phyloP scores from a whole-genome alignment of 495 filamentous ascomycete species.

The Penicillium bovifimosum region DNA sequence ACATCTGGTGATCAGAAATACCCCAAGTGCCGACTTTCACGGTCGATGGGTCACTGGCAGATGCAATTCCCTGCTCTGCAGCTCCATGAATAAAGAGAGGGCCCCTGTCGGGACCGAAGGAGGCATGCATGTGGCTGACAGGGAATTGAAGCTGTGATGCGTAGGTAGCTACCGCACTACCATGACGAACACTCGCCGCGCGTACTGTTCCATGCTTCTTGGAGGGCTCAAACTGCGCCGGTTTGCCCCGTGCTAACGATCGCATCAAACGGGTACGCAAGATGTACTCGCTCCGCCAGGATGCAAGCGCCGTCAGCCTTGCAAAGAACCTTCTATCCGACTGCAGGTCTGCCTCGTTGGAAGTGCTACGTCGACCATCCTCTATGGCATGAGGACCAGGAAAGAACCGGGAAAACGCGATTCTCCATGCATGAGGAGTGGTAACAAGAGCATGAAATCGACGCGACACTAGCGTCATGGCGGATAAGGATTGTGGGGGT shows the following conservation, averaged over 20 bases:
- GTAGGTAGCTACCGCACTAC: conserved; percentile 65
- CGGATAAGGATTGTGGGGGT: conserved; percentile 68
- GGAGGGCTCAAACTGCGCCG: conserved; percentile 49
- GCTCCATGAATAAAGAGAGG: conserved; percentile 78
- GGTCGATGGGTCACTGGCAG: conserved; percentile 66
- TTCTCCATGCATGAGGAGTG: conserved; percentile 84
- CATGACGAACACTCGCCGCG: conserved; percentile 44
- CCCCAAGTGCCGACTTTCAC: conserved; percentile 85
- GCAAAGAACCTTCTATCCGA: conserved; percentile 71
- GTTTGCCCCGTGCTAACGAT: conserved; percentile 73
- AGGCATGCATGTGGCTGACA: conserved; percentile 69
- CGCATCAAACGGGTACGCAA: conserved; percentile 77
- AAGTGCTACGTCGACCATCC: conserved; percentile 16
- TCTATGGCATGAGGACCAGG: conserved; percentile 57
- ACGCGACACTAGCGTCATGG: conserved; percentile 75
- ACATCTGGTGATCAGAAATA: conserved; percentile 63
- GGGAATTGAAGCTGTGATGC: conserved; percentile 70
- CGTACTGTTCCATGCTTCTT: conserved; percentile 45
- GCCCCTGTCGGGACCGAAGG: conserved; percentile 64
- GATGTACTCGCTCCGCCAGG: conserved; percentile 92
- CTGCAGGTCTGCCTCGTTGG: conserved; percentile 45
- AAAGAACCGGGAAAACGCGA: conserved; percentile 85
- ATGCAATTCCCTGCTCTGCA: conserved; percentile 65
- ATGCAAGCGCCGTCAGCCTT: conserved; percentile 68
- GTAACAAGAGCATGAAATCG: conserved; percentile 80